Evolutionary conservation across 352 stramenopile genomes (phyloP).

Genomic region (Phytophthora kernoviae): DNA sequence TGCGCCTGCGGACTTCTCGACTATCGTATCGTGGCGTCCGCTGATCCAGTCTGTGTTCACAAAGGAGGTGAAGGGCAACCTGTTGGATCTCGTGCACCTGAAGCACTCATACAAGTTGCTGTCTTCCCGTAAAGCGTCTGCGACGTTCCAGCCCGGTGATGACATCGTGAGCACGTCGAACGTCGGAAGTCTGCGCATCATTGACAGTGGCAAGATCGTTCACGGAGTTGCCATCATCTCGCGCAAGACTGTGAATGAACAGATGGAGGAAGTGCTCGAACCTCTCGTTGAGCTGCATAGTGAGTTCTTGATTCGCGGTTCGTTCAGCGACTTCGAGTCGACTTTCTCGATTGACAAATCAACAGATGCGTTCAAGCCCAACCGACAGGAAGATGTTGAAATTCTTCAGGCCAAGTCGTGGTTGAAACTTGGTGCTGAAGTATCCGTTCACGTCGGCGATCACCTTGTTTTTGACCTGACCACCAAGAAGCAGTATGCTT

Average conservation of each 20-base stretch:
- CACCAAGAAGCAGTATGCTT: constrained; percentile 65
- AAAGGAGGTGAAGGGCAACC: constrained; percentile 79
- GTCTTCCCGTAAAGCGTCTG: constrained; percentile 33
- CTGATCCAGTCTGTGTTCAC: constrained; percentile 87
- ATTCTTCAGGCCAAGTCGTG: constrained; percentile 73
- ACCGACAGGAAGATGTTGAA: constrained; percentile 48
- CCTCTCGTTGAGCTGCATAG: constrained; percentile 78
- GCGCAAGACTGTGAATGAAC: constrained; percentile 49
- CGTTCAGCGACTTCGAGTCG: constrained; percentile 74
- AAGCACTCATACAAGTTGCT: constrained; percentile 87
- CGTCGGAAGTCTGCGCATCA: constrained; percentile 78
- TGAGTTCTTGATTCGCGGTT: constrained; percentile 87
- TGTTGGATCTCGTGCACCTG: constrained; percentile 84
- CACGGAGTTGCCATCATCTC: constrained; percentile 74
- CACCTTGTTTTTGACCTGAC: constrained; percentile 52
- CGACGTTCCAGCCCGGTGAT: constrained; percentile 64
- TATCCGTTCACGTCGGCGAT: constrained; percentile 46
- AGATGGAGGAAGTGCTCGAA: constrained; percentile 63
- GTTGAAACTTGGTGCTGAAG: constrained; percentile 43
- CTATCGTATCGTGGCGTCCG: constrained; percentile 79
- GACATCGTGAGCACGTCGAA: constrained; percentile 74
- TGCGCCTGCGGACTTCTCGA: constrained; percentile 76
- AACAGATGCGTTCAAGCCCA: constrained; percentile 45
- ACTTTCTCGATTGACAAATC: constrained; percentile 72
- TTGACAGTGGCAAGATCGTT: constrained; percentile 81